These are phyloP conservation scores for Camelina neglecta DNA, from an alignment of 345 rosid species.

Conservation along the genomic window DNA sequence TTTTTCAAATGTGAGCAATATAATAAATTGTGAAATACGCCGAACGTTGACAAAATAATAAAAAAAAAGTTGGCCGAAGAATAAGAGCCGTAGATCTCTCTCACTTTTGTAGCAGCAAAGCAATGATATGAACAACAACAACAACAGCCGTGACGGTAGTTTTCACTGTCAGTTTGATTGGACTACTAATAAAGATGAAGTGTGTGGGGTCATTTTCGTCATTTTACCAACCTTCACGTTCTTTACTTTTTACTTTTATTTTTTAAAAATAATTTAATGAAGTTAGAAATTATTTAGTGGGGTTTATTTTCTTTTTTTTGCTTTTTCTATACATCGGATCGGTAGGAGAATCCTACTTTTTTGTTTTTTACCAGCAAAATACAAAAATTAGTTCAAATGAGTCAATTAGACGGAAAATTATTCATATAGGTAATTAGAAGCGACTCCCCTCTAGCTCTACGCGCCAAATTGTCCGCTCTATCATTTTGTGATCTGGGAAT, in stretches of 20 bases:
- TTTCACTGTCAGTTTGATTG: slow-evolving; percentile 38
- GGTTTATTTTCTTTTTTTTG: not conserved
- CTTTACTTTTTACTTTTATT: not conserved
- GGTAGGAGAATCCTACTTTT: slow-evolving; percentile 14
- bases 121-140: not conserved
- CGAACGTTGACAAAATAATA: not conserved
- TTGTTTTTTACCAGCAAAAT: too few species aligned
- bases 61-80: not conserved
- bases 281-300: slow-evolving; percentile 17
- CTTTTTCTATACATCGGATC: slow-evolving; percentile 29
- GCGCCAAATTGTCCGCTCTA: too few species aligned
- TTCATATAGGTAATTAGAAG: too few species aligned
- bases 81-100: slow-evolving; percentile 10
- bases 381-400: too few species aligned
- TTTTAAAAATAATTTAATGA: not conserved
- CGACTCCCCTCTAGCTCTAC: too few species aligned
- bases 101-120: not conserved
- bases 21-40: not conserved
- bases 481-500: too few species aligned
- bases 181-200: slow-evolving; percentile 6
- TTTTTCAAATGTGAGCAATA: too few species aligned
- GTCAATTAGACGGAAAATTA: too few species aligned
- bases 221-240: slow-evolving; percentile 36
- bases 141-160: slow-evolving; percentile 15
- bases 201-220: slow-evolving; percentile 48